Conservation (phyloP, 805 yeast genomes). For the Pichia phayaonensis region DNA sequence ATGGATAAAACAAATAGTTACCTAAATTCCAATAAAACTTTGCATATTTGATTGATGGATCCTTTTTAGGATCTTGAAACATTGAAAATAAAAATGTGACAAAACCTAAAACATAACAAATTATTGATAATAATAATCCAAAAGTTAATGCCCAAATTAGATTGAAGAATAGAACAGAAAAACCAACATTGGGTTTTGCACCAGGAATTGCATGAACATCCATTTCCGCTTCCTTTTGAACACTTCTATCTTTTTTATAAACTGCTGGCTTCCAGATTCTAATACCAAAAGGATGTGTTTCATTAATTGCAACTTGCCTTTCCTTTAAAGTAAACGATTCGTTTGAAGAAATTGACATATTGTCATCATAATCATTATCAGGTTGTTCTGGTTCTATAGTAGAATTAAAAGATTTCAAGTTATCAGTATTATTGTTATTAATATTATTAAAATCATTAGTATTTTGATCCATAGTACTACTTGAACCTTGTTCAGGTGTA, state of each 20-base stretch:
- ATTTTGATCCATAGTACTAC: background rate
- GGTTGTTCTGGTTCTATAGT: background rate
- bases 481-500: background rate
- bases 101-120: conserved; percentile 46
- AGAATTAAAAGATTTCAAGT: conserved; percentile 5
- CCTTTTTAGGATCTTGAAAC: conserved; percentile 35
- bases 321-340: conserved; percentile 87
- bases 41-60: conserved; percentile 55
- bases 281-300: conserved; percentile 97
- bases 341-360: conserved; percentile 37
- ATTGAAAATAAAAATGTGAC: conserved; percentile 38
- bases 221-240: conserved; percentile 81
- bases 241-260: conserved; percentile 87
- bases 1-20: conserved; percentile 71
- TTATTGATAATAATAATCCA: conserved; percentile 52
- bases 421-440: conserved; percentile 9
- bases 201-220: conserved; percentile 76
- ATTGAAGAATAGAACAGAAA: conserved; percentile 63
- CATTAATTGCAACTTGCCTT: conserved; percentile 92
- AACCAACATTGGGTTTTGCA: conserved; percentile 40
- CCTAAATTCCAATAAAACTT: conserved; percentile 55
- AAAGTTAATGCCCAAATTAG: conserved; percentile 64
- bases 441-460: background rate
- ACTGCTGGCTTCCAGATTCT: conserved; percentile 98
- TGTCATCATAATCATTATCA: conserved; percentile 29